Conservation (phyloP, 2,329 filamentous ascomycete species). For the Nannizziopsis barbatae region DNA sequence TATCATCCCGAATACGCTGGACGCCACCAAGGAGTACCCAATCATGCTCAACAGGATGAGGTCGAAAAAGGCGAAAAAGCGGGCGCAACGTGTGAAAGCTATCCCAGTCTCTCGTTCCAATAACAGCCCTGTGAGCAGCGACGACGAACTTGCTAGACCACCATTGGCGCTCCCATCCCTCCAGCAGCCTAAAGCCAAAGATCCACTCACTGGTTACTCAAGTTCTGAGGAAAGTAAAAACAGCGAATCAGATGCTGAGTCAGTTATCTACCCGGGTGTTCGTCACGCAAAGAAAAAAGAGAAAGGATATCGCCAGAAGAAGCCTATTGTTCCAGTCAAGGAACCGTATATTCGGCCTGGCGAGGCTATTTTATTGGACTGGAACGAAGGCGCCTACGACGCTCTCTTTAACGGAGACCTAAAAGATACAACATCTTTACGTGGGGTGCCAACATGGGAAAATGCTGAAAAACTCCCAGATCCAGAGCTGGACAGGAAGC, state of each 20-base stretch:
- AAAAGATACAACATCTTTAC: conserved; percentile 39
- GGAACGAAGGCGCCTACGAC: conserved; percentile 60
- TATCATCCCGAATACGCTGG: conserved; percentile 55
- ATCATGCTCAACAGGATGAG: conserved; percentile 40
- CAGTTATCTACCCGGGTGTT: conserved; percentile 20
- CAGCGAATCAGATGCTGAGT: conserved; percentile 25
- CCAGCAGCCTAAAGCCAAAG: conserved; percentile 8
- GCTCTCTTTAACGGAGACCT: conserved; percentile 49
- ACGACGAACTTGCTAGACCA: conserved; percentile 24
- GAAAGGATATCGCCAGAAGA: conserved; percentile 20
- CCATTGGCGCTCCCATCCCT: conserved; percentile 11
- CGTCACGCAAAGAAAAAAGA: conserved; percentile 1
- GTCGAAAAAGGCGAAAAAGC: conserved; percentile 20
- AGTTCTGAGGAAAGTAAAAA: conserved; percentile 17
- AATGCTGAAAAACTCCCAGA: conserved; percentile 45
- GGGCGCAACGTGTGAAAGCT: conserved; percentile 13
- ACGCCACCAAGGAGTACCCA: conserved; percentile 49
- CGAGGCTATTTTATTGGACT: conserved; percentile 81
- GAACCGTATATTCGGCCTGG: conserved; percentile 62
- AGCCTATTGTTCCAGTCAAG: conserved; percentile 27
- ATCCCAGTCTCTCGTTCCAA: conserved; percentile 12
- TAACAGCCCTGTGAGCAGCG: conserved; percentile 23
- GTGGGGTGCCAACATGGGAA: conserved; percentile 51
- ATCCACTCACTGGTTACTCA: conserved; percentile 18
- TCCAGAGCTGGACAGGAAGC: conserved; percentile 53